Evolutionary conservation across 495 filamentous ascomycete genomes (phyloP), one percentile per base, ranked within the genome.

Genomic region (Penicillium mononematosum): DNA sequence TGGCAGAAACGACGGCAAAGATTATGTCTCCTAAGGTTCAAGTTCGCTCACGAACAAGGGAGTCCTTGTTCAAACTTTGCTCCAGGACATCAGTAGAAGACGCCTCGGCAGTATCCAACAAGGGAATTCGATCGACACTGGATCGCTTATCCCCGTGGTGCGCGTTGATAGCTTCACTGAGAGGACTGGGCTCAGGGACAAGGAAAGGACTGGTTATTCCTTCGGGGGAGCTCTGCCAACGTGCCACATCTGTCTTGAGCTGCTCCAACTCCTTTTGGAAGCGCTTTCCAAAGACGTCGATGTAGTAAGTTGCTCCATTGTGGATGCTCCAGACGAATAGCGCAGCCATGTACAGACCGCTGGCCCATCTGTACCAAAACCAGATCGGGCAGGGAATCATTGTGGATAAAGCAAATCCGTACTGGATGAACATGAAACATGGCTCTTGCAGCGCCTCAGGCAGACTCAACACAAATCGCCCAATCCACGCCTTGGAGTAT

Each of bases 251-350:
- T 55, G 82, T 83, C 76, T 88, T 92, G 72, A 98, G 81, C 32
- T 87, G 82, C 70, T 98, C 95, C 20, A 98, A 78, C 73, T 98
- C 95, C 68, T 92, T 95, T 78, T 98, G 90, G 78, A 98, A 98
- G 5, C 92, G 85, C 67, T 88, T 96, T 54, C 94, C 94, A 61
- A 96, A 98, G 14, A 96, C 87, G 61, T 98, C 94, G 68, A 98
- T 96, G 70, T 98, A 98, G 69, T 88, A 98, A 14, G 92, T 96
- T 24, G 92, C 90, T 27, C 94, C 94, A 61, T 98, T 98, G 71
- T 96, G 91, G 48, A 96, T 83, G 63, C 88, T 92, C 92, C 93
- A 96, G 32, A 83, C 73, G 64, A 97, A 98, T 19, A 98, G 83
- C 9, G 81, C 76, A 5, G 86, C 72, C 52, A 98, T 77, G 75